A percentile compares a stretch with the other conserved stretches of the same genome.
phyloP scores from a whole-genome alignment of 1,284 basidiomycete species.

The Puccinia novopanici region DNA sequence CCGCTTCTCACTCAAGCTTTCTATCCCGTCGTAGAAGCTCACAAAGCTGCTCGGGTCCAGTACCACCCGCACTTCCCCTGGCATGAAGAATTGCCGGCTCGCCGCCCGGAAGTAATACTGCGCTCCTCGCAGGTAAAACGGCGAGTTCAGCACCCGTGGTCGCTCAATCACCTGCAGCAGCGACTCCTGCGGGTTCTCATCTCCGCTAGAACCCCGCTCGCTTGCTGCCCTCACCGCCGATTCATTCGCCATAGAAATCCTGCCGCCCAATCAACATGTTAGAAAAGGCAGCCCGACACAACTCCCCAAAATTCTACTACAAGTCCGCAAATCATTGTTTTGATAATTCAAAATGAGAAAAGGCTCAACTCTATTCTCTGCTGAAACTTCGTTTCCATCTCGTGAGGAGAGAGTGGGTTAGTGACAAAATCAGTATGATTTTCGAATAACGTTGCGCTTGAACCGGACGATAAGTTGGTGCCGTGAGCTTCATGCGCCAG shows the following conservation, averaged over 20 bases:
- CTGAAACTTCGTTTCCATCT: not conserved
- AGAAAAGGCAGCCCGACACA: too few species aligned
- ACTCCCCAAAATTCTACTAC: too few species aligned
- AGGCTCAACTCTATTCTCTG: conserved; percentile 5
- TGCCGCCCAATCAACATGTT: too few species aligned
- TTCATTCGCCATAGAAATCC: not conserved
- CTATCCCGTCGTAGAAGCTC: conserved; percentile 62
- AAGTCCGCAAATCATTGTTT: not conserved
- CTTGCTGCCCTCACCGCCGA: too few species aligned
- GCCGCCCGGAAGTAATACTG: conserved; percentile 60
- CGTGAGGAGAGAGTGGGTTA: not conserved
- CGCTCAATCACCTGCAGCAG: not conserved
- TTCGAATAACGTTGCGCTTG: not conserved
- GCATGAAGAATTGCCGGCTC: conserved; percentile 62
- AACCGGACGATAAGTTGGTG: not conserved
- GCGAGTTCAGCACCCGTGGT: not conserved
- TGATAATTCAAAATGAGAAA: not conserved
- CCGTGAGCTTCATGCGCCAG: not conserved
- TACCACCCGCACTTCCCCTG: conserved; percentile 61
- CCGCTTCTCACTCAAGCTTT: conserved; percentile 53
- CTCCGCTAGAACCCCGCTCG: not conserved
- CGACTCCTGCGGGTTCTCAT: too few species aligned
- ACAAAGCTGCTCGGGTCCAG: conserved; percentile 61
- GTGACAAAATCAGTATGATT: not conserved
- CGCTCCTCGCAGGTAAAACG: not conserved